Evolutionary conservation across 768 basidiomycete species (phyloP), one percentile per base, ranked within the genome.

Genomic region (Auricularia cornea): DNA sequence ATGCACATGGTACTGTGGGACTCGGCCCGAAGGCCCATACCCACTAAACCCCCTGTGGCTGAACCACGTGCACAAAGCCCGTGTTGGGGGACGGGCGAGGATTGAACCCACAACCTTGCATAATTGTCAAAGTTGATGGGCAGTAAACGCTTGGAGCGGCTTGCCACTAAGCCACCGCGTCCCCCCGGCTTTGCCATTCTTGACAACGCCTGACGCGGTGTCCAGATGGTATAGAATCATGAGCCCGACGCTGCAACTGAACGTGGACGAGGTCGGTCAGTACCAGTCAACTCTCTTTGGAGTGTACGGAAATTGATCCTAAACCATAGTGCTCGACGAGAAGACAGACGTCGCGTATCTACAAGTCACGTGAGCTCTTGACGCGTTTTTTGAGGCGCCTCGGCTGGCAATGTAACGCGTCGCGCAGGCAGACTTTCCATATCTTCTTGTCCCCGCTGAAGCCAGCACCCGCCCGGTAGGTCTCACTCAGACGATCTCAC

Each of bases 151-250:
- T n/a, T n/a, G n/a, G n/a, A n/a, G n/a, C n/a, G n/a, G n/a, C n/a
- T n/a, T n/a, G n/a, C n/a, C n/a, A n/a, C n/a, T n/a, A n/a, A n/a
- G n/a, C n/a, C n/a, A n/a, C n/a, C n/a, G n/a, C n/a, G n/a, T n/a
- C n/a, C n/a, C n/a, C n/a, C n/a, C n/a, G n/a, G n/a, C n/a, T n/a
- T 28, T 5, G 29, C 2, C 23, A 2, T 51, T 23, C 35, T 18
- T 20, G 3, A 61, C 44, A 44, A 32, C 38, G 8, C 62, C 40
- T 2, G 28, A 16, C 35, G 16, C 41, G 14, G 16, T 35, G 18
- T 30, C 16, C 61, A 84, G 84, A 67, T 88, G 85, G 84, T 85
- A 86, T 70, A 83, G 86, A 59, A 75, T 88, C 35, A 71, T 86
- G 69, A 86, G 84, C 14, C 87, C 86, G 0, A 66, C 71, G 28